Percentiles rank a stretch among this genome's conserved stretches.
These are phyloP conservation scores for Pleomassaria siparia DNA, from an alignment of 2,329 filamentous ascomycete genomes.

Conservation along the genomic window DNA sequence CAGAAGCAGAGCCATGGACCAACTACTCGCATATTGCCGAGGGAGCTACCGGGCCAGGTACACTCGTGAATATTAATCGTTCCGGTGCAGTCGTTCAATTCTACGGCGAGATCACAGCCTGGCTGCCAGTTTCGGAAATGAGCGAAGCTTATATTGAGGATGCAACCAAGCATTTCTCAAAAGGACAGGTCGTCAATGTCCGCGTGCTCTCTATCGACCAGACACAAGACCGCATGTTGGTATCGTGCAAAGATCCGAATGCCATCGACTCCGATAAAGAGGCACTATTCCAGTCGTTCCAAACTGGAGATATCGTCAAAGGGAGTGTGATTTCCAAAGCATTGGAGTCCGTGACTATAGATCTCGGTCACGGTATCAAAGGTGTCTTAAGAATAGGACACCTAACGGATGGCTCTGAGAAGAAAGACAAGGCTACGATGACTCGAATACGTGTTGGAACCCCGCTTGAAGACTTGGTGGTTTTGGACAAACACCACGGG, in stretches of 20 bases:
- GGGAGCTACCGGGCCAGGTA: slow-evolving; percentile 80
- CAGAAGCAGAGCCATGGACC: slow-evolving; percentile 76
- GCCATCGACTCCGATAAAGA: slow-evolving; percentile 77
- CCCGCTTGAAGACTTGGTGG: slow-evolving; percentile 75
- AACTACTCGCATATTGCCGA: slow-evolving; percentile 72
- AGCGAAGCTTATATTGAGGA: slow-evolving; percentile 94
- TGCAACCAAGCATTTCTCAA: slow-evolving; percentile 82
- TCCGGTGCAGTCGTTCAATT: slow-evolving; percentile 90
- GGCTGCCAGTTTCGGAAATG: slow-evolving; percentile 94
- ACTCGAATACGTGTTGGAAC: slow-evolving; percentile 85
- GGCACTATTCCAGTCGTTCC: slow-evolving; percentile 69
- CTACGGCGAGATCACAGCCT: slow-evolving; percentile 80
- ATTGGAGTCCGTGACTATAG: slow-evolving; percentile 58
- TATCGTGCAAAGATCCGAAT: slow-evolving; percentile 90
- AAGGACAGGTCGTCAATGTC: slow-evolving; percentile 88
- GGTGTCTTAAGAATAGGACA: slow-evolving; percentile 77
- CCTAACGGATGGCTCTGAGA: slow-evolving; percentile 78
- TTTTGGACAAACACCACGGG: slow-evolving; percentile 81
- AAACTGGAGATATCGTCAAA: slow-evolving; percentile 72
- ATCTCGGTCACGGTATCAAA: slow-evolving; percentile 75
- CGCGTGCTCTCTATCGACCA: slow-evolving; percentile 78
- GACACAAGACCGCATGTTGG: slow-evolving; percentile 70
- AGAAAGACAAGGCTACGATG: slow-evolving; percentile 74
- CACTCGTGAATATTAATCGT: slow-evolving; percentile 76
- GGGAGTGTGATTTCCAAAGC: slow-evolving; percentile 63